Evolutionary conservation across 805 yeast genomes (phyloP).

Genomic region (Schwanniomyces yamadae): DNA sequence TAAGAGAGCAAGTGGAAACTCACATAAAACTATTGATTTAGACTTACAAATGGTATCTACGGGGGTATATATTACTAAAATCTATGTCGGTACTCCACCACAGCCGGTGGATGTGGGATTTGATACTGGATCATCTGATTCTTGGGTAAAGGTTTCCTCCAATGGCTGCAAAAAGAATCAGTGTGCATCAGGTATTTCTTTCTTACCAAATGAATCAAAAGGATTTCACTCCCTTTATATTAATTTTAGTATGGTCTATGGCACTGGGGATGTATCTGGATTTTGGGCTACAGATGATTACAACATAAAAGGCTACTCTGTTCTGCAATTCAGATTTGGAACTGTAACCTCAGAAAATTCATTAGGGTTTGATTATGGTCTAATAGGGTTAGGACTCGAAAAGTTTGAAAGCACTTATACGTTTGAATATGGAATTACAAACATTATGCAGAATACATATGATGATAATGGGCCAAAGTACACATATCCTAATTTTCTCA

Average conservation of each 20-base stretch:
- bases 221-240: neutral
- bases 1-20: neutral
- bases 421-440: slow-evolving; percentile 4
- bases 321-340: slow-evolving; percentile 2
- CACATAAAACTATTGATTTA: slow-evolving; percentile 1
- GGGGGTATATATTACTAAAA: slow-evolving; percentile 2
- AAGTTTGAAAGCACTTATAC: slow-evolving; percentile 6
- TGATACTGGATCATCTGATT: slow-evolving; percentile 11
- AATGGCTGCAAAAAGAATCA: neutral
- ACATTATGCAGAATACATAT: slow-evolving; percentile 1
- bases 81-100: slow-evolving; percentile 9
- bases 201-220: neutral
- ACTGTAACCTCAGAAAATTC: neutral
- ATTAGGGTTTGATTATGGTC: neutral
- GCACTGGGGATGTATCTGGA: slow-evolving; percentile 3
- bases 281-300: slow-evolving; percentile 2
- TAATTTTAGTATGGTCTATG: slow-evolving; percentile 4
- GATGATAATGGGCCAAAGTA: neutral
- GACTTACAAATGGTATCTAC: slow-evolving; percentile 4
- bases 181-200: neutral
- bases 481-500: slow-evolving; percentile 5
- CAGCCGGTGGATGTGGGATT: slow-evolving; percentile 7
- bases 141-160: slow-evolving; percentile 7
- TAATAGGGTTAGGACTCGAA: slow-evolving; percentile 4
- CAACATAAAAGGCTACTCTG: neutral